phyloP scores from a whole-genome alignment of 805 yeast genomes.

The Grigorovia transvaalensis region DNA sequence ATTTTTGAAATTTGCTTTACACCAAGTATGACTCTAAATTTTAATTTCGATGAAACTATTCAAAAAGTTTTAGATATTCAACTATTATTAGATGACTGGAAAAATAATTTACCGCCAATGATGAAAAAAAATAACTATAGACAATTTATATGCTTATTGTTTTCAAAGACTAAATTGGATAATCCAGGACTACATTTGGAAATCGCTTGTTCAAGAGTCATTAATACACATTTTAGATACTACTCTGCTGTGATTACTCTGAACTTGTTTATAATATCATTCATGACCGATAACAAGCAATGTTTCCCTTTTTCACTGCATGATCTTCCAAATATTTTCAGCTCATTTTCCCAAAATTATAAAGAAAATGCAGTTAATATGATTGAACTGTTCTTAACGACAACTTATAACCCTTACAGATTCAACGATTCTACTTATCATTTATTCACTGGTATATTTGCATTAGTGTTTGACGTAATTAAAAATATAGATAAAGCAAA shows the following conservation, averaged over 20 bases:
- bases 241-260: slow-evolving; percentile 12
- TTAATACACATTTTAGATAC: slow-evolving; percentile 18
- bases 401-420: slow-evolving; percentile 15
- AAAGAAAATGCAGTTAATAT: slow-evolving; percentile 10
- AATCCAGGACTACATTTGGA: slow-evolving; percentile 14
- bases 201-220: slow-evolving; percentile 14
- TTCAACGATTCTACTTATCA: slow-evolving; percentile 16
- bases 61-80: slow-evolving; percentile 11
- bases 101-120: slow-evolving; percentile 13
- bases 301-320: slow-evolving; percentile 7
- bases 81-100: slow-evolving; percentile 17
- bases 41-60: slow-evolving; percentile 17
- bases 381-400: slow-evolving; percentile 12
- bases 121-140: slow-evolving; percentile 15
- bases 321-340: slow-evolving; percentile 5
- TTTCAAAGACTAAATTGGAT: slow-evolving; percentile 10
- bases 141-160: slow-evolving; percentile 14
- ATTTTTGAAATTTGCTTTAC: slow-evolving; percentile 15
- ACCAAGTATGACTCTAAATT: slow-evolving; percentile 9
- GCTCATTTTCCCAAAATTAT: slow-evolving; percentile 7
- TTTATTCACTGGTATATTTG: slow-evolving; percentile 17
- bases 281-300: slow-evolving; percentile 15
- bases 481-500: slow-evolving; percentile 12
- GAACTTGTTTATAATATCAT: slow-evolving; percentile 14
- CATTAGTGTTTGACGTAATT: slow-evolving; percentile 12